Conservation (phyloP, 352 stramenopile genomes). For the Phytopythium aichiense region DNA sequence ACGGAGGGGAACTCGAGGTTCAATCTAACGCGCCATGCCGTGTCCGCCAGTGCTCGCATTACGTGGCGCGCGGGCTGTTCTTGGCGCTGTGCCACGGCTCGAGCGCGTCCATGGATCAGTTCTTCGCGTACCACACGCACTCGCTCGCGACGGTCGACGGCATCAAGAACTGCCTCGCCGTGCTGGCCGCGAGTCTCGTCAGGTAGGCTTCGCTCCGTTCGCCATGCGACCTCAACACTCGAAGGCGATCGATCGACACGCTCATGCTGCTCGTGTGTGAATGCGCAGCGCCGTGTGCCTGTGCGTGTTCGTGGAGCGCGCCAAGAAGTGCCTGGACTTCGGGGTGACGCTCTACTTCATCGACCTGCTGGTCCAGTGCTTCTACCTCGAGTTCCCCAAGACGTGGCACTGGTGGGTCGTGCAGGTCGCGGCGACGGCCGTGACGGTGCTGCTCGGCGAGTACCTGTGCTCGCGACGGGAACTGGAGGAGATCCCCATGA, state of each 20-base stretch:
- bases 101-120: conserved; percentile 67
- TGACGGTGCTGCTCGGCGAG: conserved; percentile 84
- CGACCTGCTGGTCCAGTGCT: conserved; percentile 72
- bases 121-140: conserved; percentile 84
- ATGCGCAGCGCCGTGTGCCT: conserved; percentile 58
- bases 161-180: conserved; percentile 77
- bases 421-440: conserved; percentile 52
- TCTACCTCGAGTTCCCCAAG: conserved; percentile 86
- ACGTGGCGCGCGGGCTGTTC: conserved; percentile 67
- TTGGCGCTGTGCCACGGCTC: conserved; percentile 73
- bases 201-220: conserved; percentile 20
- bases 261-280: background rate
- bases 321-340: conserved; percentile 91
- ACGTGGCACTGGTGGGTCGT: conserved; percentile 88
- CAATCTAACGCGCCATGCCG: background rate
- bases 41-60: conserved; percentile 62
- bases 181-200: conserved; percentile 48
- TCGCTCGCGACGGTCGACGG: conserved; percentile 71
- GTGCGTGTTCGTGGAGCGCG: conserved; percentile 79
- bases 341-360: conserved; percentile 87
- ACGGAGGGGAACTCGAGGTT: background rate
- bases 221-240: background rate
- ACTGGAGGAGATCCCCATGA: conserved; percentile 86
- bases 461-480: conserved; percentile 86
- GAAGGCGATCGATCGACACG: too few species aligned